Conservation (phyloP, 495 filamentous ascomycete genomes). For the Penicillium diatomitis region DNA sequence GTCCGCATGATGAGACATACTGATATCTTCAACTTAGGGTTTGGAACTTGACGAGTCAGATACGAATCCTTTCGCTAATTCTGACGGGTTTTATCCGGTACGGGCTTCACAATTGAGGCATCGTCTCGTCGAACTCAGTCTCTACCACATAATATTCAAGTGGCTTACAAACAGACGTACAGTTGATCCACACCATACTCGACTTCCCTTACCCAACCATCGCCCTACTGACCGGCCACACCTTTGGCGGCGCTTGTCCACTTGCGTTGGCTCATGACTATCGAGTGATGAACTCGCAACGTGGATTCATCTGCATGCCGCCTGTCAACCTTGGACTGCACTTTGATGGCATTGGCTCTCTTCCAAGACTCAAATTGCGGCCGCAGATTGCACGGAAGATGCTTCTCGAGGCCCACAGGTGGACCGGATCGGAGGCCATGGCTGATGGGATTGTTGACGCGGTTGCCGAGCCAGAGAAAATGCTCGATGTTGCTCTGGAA, state of each 20-base stretch:
- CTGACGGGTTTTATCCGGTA: slow-evolving; percentile 41
- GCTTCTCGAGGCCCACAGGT: slow-evolving; percentile 41
- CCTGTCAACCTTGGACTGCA: slow-evolving; percentile 42
- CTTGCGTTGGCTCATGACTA: slow-evolving; percentile 42
- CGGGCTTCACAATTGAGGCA: background rate
- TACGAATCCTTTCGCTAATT: slow-evolving; percentile 38
- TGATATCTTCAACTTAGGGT: slow-evolving; percentile 14
- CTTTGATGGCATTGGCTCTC: slow-evolving; percentile 39
- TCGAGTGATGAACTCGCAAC: slow-evolving; percentile 41
- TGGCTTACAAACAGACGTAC: background rate
- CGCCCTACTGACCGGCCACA: slow-evolving; percentile 41
- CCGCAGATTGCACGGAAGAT: slow-evolving; percentile 42
- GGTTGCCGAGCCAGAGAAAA: slow-evolving; percentile 35
- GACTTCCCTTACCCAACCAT: slow-evolving; percentile 45
- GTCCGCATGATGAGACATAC: background rate
- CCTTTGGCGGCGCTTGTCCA: slow-evolving; percentile 42
- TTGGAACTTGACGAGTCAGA: slow-evolving; percentile 40
- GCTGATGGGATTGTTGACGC: slow-evolving; percentile 42
- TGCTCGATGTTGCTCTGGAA: slow-evolving; percentile 35
- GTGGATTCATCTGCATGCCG: slow-evolving; percentile 42
- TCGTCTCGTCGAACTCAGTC: background rate
- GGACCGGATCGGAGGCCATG: slow-evolving; percentile 40
- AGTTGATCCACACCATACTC: slow-evolving; percentile 41
- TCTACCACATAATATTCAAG: background rate
- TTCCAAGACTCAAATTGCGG: slow-evolving; percentile 39